These are phyloP conservation scores for Hypoxylon lenormandii DNA, from an alignment of 495 filamentous ascomycete species.

Conservation along the genomic window DNA sequence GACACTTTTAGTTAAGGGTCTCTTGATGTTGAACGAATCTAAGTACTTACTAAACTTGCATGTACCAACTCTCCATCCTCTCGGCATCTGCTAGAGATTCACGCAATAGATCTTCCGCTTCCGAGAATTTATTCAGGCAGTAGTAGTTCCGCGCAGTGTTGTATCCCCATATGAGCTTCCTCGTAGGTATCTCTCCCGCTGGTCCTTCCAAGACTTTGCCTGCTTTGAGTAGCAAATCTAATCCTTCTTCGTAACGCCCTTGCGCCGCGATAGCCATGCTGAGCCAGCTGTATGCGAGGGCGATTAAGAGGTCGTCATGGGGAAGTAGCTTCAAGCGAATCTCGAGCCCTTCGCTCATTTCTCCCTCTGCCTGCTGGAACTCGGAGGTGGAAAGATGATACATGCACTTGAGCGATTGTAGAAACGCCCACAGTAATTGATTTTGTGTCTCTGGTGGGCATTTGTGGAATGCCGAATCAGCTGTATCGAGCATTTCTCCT, in stretches of 20 bases:
- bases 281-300: constrained; percentile 24
- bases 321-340: constrained; percentile 24
- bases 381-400: constrained; percentile 27
- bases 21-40: not conserved
- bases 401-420: constrained; percentile 24
- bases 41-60: constrained; percentile 29
- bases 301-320: constrained; percentile 14
- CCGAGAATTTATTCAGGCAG: constrained; percentile 20
- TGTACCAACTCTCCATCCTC: constrained; percentile 29
- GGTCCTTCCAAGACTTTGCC: constrained; percentile 20
- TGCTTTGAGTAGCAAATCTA: constrained; percentile 20
- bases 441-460: constrained; percentile 9
- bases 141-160: constrained; percentile 29
- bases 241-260: constrained; percentile 28
- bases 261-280: constrained; percentile 12
- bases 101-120: constrained; percentile 5
- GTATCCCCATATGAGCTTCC: constrained; percentile 26
- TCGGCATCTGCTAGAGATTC: constrained; percentile 13
- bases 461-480: constrained; percentile 15
- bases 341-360: constrained; percentile 22
- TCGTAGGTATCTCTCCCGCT: constrained; percentile 12
- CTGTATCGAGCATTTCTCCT: constrained; percentile 13
- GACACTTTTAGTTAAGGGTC: constrained; percentile 7
- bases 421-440: constrained; percentile 8
- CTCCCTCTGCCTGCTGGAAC: constrained; percentile 15